A percentile compares a stretch with the other conserved stretches of the same genome.
These are phyloP conservation scores for Endocarpon pusillum DNA, from an alignment of 495 filamentous ascomycete species.

Conservation along the genomic window DNA sequence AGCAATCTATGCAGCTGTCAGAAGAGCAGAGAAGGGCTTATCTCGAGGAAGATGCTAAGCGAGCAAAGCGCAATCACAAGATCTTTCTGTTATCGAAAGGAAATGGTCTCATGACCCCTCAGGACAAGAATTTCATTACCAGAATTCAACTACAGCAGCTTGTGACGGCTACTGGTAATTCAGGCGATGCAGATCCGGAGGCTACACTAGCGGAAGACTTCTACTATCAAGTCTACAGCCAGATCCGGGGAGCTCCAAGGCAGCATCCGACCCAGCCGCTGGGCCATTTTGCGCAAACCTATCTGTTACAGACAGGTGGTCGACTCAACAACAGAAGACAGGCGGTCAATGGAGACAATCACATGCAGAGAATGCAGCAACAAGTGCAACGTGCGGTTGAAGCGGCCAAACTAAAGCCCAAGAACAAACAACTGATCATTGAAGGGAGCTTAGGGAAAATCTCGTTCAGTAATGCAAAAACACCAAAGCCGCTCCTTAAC, in stretches of 20 bases:
- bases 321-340: slow-evolving; percentile 51
- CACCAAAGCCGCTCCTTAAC: slow-evolving; percentile 82
- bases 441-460: slow-evolving; percentile 98
- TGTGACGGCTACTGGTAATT: slow-evolving; percentile 74
- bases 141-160: slow-evolving; percentile 94
- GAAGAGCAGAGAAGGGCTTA: slow-evolving; percentile 64
- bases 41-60: slow-evolving; percentile 77
- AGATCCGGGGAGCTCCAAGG: slow-evolving; percentile 74
- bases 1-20: slow-evolving; percentile 61
- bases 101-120: slow-evolving; percentile 95
- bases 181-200: slow-evolving; percentile 62
- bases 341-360: slow-evolving; percentile 68
- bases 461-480: slow-evolving; percentile 95
- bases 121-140: slow-evolving; percentile 98
- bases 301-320: slow-evolving; percentile 80
- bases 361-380: slow-evolving; percentile 98
- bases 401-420: slow-evolving; percentile 88
- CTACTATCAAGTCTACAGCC: slow-evolving; percentile 93
- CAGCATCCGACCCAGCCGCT: slow-evolving; percentile 81
- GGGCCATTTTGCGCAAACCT: slow-evolving; percentile 94
- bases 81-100: slow-evolving; percentile 85
- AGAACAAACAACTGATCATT: slow-evolving; percentile 95
- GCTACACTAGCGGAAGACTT: slow-evolving; percentile 79
- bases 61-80: slow-evolving; percentile 96
- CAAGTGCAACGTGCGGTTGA: slow-evolving; percentile 95